Evolutionary conservation across 345 rosid genomes (phyloP).

Genomic region (Psidium friedrichsthalianum): DNA sequence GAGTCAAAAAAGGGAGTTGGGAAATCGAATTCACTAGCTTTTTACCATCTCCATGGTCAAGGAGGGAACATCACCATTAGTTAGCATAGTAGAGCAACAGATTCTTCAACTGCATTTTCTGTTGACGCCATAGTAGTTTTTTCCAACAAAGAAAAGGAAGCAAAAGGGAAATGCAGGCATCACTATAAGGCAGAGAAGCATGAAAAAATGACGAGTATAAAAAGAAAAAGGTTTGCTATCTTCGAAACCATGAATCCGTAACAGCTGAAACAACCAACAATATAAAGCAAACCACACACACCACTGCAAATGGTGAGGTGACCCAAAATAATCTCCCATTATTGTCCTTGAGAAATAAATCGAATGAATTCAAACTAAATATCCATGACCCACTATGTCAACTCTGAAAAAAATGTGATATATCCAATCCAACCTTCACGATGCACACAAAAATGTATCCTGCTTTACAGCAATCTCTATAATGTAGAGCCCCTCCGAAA

Average conservation of each 20-base stretch:
- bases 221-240: background rate
- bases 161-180: background rate
- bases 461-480: background rate
- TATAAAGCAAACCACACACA: background rate
- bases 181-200: background rate
- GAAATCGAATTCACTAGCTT: background rate
- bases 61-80: background rate
- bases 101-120: background rate
- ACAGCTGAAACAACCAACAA: background rate
- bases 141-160: background rate
- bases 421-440: background rate
- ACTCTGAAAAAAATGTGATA: background rate
- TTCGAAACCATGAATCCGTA: background rate
- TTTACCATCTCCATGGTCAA: background rate
- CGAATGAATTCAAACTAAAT: background rate
- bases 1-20: background rate
- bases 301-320: background rate
- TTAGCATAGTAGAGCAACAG: background rate
- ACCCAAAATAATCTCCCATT: background rate
- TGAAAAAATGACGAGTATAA: background rate
- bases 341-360: background rate
- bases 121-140: background rate
- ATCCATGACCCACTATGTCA: background rate
- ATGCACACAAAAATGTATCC: background rate
- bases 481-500: background rate